Evolutionary conservation across 495 filamentous ascomycete genomes (phyloP).

Genomic region (Tuber melanosporum): DNA sequence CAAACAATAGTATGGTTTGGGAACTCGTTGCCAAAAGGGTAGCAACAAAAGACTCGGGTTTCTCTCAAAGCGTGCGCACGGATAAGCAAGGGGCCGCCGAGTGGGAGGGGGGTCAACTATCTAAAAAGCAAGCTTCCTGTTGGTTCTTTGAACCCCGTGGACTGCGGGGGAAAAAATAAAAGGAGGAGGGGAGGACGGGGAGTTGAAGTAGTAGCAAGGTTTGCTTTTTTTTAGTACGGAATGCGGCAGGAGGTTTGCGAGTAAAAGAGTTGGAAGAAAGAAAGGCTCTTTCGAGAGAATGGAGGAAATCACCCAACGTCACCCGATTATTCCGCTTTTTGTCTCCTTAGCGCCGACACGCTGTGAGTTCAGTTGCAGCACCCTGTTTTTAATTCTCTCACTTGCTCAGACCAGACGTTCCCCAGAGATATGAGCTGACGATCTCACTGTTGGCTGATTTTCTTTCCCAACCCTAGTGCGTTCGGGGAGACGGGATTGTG

Average conservation of each 20-base stretch:
- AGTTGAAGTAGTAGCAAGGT: conserved; percentile 23
- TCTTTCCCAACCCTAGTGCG: not conserved
- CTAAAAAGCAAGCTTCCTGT: not conserved
- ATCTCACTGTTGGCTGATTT: conserved; percentile 23
- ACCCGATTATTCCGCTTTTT: conserved; percentile 20
- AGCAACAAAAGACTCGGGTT: not conserved
- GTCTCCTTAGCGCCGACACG: conserved; percentile 14
- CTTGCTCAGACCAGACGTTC: not conserved
- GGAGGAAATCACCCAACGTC: conserved; percentile 38
- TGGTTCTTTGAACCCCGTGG: not conserved
- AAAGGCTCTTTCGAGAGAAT: conserved; percentile 20
- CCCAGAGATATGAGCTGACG: conserved; percentile 17
- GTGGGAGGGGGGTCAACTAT: not conserved
- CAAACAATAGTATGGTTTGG: not conserved
- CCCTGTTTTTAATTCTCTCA: not conserved
- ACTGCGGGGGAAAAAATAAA: conserved; percentile 13
- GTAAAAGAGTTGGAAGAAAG: conserved; percentile 3
- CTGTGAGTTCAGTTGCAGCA: not conserved
- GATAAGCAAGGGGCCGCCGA: not conserved
- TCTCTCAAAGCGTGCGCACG: not conserved
- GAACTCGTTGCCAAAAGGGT: not conserved
- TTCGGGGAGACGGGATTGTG: not conserved
- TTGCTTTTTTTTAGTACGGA: not conserved
- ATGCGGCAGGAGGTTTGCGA: not conserved
- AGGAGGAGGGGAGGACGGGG: conserved; percentile 12